Evolutionary conservation across 305 asterid species (phyloP).

Genomic region (Fraxinus baroniana): DNA sequence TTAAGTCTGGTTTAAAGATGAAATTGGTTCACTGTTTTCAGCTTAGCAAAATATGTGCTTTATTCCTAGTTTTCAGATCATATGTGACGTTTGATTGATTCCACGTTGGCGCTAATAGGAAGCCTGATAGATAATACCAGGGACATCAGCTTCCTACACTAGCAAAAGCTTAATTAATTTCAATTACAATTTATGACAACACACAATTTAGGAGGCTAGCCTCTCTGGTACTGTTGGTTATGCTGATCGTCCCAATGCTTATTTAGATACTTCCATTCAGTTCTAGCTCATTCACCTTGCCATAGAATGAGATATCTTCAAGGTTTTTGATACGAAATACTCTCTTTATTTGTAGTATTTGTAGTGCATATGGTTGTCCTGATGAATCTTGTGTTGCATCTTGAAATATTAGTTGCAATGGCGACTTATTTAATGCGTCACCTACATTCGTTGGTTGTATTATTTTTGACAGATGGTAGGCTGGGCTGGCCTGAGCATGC

Average conservation of each 20-base stretch:
- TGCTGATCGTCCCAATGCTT: not conserved
- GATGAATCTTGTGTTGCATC: not conserved
- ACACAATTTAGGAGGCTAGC: not conserved
- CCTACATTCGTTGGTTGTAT: not conserved
- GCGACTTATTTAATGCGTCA: not conserved
- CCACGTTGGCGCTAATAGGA: not conserved
- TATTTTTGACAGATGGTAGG: constrained; percentile 65
- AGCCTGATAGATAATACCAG: not conserved
- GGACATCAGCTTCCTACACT: not conserved
- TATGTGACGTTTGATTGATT: not conserved
- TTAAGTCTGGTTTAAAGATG: not conserved
- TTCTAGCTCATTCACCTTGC: not conserved
- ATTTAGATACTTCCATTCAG: not conserved
- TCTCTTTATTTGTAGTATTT: not conserved
- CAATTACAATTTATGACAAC: not conserved
- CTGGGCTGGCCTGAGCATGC: constrained; percentile 89
- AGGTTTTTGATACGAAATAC: not conserved
- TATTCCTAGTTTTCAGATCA: not conserved
- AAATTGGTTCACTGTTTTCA: not conserved
- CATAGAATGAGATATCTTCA: not conserved
- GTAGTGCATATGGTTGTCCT: not conserved
- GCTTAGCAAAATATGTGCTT: not conserved
- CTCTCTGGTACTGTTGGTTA: not conserved
- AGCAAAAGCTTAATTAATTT: not conserved
- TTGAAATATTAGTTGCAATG: not conserved